These are phyloP conservation scores for Colletotrichum sp. DNA, from an alignment of 2,329 filamentous ascomycete species.

Conservation along the genomic window DNA sequence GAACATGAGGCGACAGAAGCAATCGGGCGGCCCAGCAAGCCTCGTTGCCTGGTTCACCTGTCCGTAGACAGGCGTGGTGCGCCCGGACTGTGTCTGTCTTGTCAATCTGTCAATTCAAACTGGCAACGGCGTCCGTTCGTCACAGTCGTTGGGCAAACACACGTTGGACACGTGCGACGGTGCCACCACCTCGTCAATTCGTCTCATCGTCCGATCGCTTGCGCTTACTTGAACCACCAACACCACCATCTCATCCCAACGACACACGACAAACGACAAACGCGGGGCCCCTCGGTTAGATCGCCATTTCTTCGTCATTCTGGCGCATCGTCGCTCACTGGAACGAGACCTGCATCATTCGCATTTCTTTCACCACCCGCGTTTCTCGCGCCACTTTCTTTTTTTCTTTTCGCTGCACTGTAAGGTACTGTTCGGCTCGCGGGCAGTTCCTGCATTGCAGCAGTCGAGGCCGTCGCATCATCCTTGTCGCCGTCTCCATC, in stretches of 20 bases:
- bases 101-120: not conserved
- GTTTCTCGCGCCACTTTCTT: not conserved
- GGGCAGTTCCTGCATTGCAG: not conserved
- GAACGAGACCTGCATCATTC: slow-evolving; percentile 11
- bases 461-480: not conserved
- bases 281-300: not conserved
- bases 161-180: not conserved
- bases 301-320: not conserved
- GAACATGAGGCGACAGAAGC: not conserved
- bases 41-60: not conserved
- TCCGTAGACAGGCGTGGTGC: not conserved
- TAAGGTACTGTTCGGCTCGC: not conserved
- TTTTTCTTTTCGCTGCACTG: not conserved
- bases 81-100: not conserved
- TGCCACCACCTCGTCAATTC: not conserved
- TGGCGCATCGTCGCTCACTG: not conserved
- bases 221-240: not conserved
- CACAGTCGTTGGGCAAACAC: not conserved
- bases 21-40: not conserved
- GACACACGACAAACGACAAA: not conserved
- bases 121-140: not conserved
- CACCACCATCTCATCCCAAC: not conserved
- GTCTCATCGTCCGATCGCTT: not conserved
- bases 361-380: slow-evolving; percentile 3
- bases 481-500: not conserved